phyloP scores from a whole-genome alignment of 768 basidiomycete species.

The Psilocybe cyanescens region DNA sequence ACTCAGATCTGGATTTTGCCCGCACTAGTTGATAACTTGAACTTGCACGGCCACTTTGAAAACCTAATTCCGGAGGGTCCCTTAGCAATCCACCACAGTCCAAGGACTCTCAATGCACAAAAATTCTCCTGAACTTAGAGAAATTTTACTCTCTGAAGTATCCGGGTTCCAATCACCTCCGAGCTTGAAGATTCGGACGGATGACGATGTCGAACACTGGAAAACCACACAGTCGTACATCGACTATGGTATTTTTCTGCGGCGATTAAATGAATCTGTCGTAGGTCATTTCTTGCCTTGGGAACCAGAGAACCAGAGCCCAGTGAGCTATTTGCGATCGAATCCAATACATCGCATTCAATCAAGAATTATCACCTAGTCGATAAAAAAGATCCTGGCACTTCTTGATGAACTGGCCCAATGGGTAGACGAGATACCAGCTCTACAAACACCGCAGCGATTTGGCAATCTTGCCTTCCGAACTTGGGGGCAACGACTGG shows the following conservation, averaged over 20 bases:
- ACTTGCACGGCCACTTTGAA: neutral
- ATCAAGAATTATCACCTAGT: conserved; percentile 16
- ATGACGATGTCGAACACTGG: conserved; percentile 78
- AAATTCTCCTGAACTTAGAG: conserved; percentile 27
- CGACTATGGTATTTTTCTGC: conserved; percentile 77
- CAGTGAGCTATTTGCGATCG: conserved; percentile 31
- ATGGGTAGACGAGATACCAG: conserved; percentile 86
- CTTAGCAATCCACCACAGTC: neutral
- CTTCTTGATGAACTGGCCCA: conserved; percentile 68
- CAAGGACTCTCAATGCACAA: neutral
- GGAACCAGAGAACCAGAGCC: conserved; percentile 31
- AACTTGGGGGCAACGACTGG: conserved; percentile 77
- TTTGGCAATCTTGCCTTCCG: conserved; percentile 94
- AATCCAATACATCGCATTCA: conserved; percentile 1
- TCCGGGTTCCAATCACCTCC: conserved; percentile 34
- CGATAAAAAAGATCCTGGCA: conserved; percentile 46
- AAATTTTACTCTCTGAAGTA: conserved; percentile 26
- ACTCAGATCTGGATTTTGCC: neutral
- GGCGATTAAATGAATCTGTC: conserved; percentile 77
- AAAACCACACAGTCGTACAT: conserved; percentile 68
- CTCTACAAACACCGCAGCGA: conserved; percentile 72
- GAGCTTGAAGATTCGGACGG: conserved; percentile 65
- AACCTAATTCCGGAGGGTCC: neutral
- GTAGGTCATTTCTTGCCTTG: conserved; percentile 63
- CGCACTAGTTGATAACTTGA: neutral